These are phyloP conservation scores for Mycena leptocephala DNA, from an alignment of 768 basidiomycete genomes.

Conservation along the genomic window DNA sequence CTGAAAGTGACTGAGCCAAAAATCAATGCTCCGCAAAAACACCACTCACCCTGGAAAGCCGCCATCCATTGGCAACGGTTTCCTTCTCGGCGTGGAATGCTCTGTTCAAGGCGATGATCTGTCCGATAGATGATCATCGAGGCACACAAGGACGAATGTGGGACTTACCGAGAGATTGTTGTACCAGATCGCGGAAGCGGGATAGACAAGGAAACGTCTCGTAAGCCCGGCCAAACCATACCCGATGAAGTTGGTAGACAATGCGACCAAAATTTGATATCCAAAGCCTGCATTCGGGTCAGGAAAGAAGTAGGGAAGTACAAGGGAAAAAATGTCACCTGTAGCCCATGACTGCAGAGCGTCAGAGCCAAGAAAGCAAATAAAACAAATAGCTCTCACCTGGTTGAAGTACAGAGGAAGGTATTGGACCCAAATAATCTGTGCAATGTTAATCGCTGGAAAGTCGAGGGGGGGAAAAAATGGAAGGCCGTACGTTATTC, in stretches of 20 bases:
- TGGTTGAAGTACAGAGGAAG: slow-evolving; percentile 56
- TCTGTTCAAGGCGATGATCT: slow-evolving; percentile 42
- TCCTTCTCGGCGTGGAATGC: slow-evolving; percentile 61
- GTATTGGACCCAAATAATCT: slow-evolving; percentile 71
- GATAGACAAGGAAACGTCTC: slow-evolving; percentile 73
- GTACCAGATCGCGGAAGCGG: slow-evolving; percentile 73
- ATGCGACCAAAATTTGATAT: too few relatives aligned
- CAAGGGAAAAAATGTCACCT: too few relatives aligned
- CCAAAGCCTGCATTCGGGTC: too few relatives aligned
- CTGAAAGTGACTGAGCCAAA: slow-evolving; percentile 15
- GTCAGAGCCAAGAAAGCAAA: too few relatives aligned
- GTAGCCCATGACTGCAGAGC: slow-evolving; percentile 43
- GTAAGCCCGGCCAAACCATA: slow-evolving; percentile 66
- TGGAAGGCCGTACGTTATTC: background rate
- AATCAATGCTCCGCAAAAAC: slow-evolving; percentile 21
- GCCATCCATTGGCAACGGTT: slow-evolving; percentile 41
- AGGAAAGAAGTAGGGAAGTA: too few relatives aligned
- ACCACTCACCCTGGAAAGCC: slow-evolving; percentile 25
- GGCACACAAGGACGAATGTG: too few relatives aligned
- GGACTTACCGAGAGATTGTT: too few relatives aligned
- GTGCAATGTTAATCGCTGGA: slow-evolving; percentile 21
- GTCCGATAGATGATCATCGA: too few relatives aligned
- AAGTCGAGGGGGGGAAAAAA: background rate
- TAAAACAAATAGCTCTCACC: too few relatives aligned
- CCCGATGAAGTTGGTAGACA: slow-evolving; percentile 64